Conservation (phyloP, 139 green algal genomes). For the Picochlorum sp. region DNA sequence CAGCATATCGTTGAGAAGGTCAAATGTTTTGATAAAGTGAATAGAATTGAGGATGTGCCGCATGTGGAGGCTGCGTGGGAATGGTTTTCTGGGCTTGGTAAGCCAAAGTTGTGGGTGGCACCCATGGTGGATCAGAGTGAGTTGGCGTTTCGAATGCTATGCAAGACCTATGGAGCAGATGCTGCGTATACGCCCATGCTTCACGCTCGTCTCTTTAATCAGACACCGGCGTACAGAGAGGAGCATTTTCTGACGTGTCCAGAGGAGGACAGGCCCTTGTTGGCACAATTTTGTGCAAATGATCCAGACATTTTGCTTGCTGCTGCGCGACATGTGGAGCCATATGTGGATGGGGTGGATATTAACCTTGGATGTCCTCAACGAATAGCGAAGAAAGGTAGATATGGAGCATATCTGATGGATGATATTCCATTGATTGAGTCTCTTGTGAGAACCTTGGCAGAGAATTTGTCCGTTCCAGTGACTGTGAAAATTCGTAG, state of each 20-base stretch:
- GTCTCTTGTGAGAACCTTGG: constrained; percentile 43
- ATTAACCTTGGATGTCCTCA: constrained; percentile 97
- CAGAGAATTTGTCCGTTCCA: constrained; percentile 39
- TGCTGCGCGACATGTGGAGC: constrained; percentile 65
- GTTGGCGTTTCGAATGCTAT: constrained; percentile 90
- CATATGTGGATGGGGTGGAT: constrained; percentile 81
- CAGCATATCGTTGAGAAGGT: not conserved
- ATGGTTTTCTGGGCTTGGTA: constrained; percentile 62
- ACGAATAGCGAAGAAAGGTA: constrained; percentile 69
- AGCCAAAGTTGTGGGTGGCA: constrained; percentile 68
- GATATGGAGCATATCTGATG: constrained; percentile 78
- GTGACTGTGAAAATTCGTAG: constrained; percentile 87
- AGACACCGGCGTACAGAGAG: constrained; percentile 65
- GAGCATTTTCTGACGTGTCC: constrained; percentile 81
- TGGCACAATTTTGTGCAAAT: constrained; percentile 97
- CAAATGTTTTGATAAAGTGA: not conserved
- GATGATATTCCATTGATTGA: constrained; percentile 69
- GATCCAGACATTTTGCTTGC: constrained; percentile 74
- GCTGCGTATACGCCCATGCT: constrained; percentile 97
- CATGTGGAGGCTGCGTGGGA: constrained; percentile 53
- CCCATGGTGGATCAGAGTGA: constrained; percentile 98
- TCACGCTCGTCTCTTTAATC: constrained; percentile 77
- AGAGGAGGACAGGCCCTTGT: constrained; percentile 70
- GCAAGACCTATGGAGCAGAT: constrained; percentile 72
- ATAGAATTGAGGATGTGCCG: constrained; percentile 11